These are phyloP conservation scores for Fusarium luffae DNA, from an alignment of 2,329 filamentous ascomycete species.

Conservation along the genomic window DNA sequence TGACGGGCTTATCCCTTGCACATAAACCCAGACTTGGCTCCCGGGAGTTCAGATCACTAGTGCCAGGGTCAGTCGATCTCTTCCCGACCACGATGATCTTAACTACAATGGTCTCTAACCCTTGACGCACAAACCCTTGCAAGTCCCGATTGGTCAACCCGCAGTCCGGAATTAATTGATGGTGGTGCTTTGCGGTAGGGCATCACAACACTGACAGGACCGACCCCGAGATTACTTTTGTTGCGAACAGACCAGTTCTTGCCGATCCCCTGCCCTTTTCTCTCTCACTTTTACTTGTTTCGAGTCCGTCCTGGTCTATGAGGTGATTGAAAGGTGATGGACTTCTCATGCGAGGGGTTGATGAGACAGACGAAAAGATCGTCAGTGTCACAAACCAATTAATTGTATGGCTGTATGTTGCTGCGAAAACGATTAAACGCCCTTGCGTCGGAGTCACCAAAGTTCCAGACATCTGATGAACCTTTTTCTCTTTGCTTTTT, in stretches of 20 bases:
- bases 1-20: slow-evolving; percentile 22
- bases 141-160: slow-evolving; percentile 33
- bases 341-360: slow-evolving; percentile 24
- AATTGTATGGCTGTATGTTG: neutral
- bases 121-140: neutral
- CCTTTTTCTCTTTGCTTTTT: neutral
- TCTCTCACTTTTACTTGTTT: neutral
- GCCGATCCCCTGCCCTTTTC: slow-evolving; percentile 10
- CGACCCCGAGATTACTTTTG: neutral
- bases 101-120: neutral
- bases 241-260: neutral
- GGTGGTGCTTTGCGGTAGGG: neutral
- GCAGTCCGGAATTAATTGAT: slow-evolving; percentile 16
- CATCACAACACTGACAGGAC: neutral
- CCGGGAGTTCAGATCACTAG: slow-evolving; percentile 22
- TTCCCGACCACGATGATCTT: slow-evolving; percentile 36
- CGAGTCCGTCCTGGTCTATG: neutral
- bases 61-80: slow-evolving; percentile 6
- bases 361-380: slow-evolving; percentile 29
- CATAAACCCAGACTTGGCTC: slow-evolving; percentile 12
- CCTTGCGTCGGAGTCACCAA: slow-evolving; percentile 17
- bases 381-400: neutral
- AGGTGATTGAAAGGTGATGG: neutral
- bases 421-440: slow-evolving; percentile 3
- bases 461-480: neutral